These are phyloP conservation scores for Nakaseomyces glabratus DNA, from an alignment of 1,139 yeast genomes.

Conservation along the genomic window DNA sequence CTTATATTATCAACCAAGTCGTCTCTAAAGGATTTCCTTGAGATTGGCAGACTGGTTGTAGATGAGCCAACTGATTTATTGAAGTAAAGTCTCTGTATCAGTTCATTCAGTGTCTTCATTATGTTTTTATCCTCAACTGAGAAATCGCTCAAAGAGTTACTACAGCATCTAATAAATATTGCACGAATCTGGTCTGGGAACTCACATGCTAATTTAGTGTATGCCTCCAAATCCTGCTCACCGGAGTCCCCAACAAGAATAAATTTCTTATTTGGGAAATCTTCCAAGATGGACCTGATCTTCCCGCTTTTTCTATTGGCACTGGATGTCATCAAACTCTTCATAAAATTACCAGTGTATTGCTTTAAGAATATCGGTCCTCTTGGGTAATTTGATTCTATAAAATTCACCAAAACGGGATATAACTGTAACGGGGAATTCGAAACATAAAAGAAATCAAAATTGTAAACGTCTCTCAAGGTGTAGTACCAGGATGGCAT, in stretches of 20 bases:
- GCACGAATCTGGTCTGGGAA: slow-evolving; percentile 60
- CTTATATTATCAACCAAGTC: too few species aligned
- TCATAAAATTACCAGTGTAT: slow-evolving; percentile 67
- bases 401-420: slow-evolving; percentile 51
- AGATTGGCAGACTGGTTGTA: too few species aligned
- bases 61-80: too few species aligned
- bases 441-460: slow-evolving; percentile 81
- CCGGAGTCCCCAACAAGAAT: slow-evolving; percentile 92
- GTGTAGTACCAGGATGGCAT: slow-evolving; percentile 61
- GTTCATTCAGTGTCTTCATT: slow-evolving; percentile 27
- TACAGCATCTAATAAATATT: slow-evolving; percentile 75
- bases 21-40: too few species aligned
- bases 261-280: slow-evolving; percentile 71
- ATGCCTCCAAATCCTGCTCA: slow-evolving; percentile 90
- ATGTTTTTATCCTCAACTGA: slow-evolving; percentile 34
- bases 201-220: slow-evolving; percentile 54
- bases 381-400: slow-evolving; percentile 51
- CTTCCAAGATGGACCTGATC: slow-evolving; percentile 53
- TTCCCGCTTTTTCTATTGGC: slow-evolving; percentile 68
- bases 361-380: slow-evolving; percentile 77
- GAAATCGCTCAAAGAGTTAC: slow-evolving; percentile 51
- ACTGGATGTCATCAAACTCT: slow-evolving; percentile 80
- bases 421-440: slow-evolving; percentile 91
- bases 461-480: slow-evolving; percentile 35
- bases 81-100: too few species aligned